Percentiles rank a stretch among this genome's conserved stretches.
These are phyloP conservation scores for Botryotinia convoluta DNA, from an alignment of 2,329 filamentous ascomycete genomes.

Conservation along the genomic window DNA sequence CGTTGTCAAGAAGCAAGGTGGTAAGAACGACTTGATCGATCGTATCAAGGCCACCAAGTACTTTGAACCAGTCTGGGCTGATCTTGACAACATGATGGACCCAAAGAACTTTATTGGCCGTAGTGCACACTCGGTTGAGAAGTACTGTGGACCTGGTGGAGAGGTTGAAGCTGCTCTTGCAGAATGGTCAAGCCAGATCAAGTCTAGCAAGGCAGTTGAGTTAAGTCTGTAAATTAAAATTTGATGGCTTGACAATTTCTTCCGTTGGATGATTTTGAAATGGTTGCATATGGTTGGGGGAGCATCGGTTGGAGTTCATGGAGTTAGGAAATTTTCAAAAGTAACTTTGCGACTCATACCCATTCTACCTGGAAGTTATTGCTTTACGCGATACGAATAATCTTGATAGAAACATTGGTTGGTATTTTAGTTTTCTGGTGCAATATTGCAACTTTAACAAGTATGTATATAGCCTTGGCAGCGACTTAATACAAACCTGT, in stretches of 20 bases:
- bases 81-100: slow-evolving; percentile 67
- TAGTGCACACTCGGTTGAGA: slow-evolving; percentile 51
- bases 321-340: background rate
- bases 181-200: slow-evolving; percentile 44
- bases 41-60: slow-evolving; percentile 70
- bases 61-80: slow-evolving; percentile 69
- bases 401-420: slow-evolving; percentile 1
- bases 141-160: slow-evolving; percentile 47
- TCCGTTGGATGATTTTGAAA: background rate
- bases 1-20: slow-evolving; percentile 69
- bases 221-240: slow-evolving; percentile 20
- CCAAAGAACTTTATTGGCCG: slow-evolving; percentile 59
- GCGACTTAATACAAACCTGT: background rate
- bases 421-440: background rate
- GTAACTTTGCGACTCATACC: slow-evolving; percentile 12
- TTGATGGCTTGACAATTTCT: background rate
- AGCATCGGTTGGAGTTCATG: slow-evolving; percentile 17
- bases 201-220: slow-evolving; percentile 29
- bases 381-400: background rate
- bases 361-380: background rate
- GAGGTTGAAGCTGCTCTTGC: slow-evolving; percentile 48
- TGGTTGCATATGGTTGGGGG: background rate
- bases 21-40: slow-evolving; percentile 72
- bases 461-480: background rate
- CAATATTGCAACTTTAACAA: background rate